Base-by-base conservation (phyloP, 2,329 filamentous ascomycete genomes). In the Pyrenophora teres region DNA sequence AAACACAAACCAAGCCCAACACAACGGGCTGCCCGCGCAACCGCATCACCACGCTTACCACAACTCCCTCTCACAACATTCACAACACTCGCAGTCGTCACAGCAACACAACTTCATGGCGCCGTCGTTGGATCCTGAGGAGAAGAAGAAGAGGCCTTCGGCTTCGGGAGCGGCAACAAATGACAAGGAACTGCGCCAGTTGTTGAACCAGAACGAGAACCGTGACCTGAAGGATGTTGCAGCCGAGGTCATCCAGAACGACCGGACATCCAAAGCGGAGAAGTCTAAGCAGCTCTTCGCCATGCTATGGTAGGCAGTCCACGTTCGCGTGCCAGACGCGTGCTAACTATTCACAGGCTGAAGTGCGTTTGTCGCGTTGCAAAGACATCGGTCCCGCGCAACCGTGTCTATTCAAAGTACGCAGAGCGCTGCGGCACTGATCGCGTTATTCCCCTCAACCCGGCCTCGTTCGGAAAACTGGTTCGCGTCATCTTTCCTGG, bases 401-500 rank as follows among this genome's bases (percentile, higher is more conserved):
- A 94, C 59, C 84, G 93, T 52, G 94, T 99, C 2, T 99, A 97
- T 74, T 91, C 92, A 54, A 92, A 92, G 71, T 99, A 99, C 73
- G 94, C 93, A 40, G 92, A 90, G 21, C 86, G 90, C 57, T 99
- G 94, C 74, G 92, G 90, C 37, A 95, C 88, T 4, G 92, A 97
- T 70, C 86, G 92, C 68, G 95, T 97, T 33, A 95, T 94, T 0
- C 92, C 96, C 8, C 77, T 99, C 50, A 99, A 99, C 69, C 94
- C 94, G 36, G 94, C 94, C 8, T 97, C 93, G 23, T 99, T 99
- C 75, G 94, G 94, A 50, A 99, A 99, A 75, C 84, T 99, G 37
- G 94, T 99, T 30, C 87, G 94, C 27, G 93, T 99, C 33, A 88
- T 99, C 44, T 99, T 97, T 65, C 93, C 94, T 0, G 93, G 92